Evolutionary conservation across 306 rosid genomes (phyloP).

Genomic region (Ziziphus jujuba): DNA sequence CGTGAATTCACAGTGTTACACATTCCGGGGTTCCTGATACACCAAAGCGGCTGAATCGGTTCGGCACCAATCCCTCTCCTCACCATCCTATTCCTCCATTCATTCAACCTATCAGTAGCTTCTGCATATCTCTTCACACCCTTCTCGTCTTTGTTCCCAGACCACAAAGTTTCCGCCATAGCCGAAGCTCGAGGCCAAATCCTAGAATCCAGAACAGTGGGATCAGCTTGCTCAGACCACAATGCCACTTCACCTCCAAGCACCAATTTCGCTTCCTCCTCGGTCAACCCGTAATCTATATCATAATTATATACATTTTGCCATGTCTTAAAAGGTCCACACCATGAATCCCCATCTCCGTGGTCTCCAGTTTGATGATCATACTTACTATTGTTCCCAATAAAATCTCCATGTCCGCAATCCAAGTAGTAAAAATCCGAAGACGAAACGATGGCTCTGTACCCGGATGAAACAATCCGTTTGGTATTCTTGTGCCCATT

Average conservation of each 20-base stretch:
- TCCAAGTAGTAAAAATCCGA: conserved; percentile 75
- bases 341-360: conserved; percentile 79
- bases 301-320: conserved; percentile 75
- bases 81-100: conserved; percentile 83
- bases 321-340: conserved; percentile 91
- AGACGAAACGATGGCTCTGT: conserved; percentile 68
- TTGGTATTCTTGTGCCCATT: conserved; percentile 76
- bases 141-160: conserved; percentile 64
- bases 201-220: conserved; percentile 63
- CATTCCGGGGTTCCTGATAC: conserved; percentile 81
- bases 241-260: conserved; percentile 92
- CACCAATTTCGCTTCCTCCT: conserved; percentile 70
- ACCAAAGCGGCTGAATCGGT: conserved; percentile 94
- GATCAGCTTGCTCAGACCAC: conserved; percentile 89
- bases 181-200: conserved; percentile 89
- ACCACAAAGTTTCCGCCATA: conserved; percentile 80
- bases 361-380: conserved; percentile 36
- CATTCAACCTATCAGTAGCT: conserved; percentile 78
- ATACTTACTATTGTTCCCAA: conserved; percentile 59
- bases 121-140: conserved; percentile 65
- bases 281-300: conserved; percentile 57
- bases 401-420: conserved; percentile 78
- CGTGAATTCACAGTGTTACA: conserved; percentile 44
- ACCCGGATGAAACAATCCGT: conserved; percentile 66
- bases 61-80: conserved; percentile 77